Percentiles rank a stretch among this genome's conserved stretches.
phyloP scores from a whole-genome alignment of 345 rosid species.

The Citrus trifoliata region DNA sequence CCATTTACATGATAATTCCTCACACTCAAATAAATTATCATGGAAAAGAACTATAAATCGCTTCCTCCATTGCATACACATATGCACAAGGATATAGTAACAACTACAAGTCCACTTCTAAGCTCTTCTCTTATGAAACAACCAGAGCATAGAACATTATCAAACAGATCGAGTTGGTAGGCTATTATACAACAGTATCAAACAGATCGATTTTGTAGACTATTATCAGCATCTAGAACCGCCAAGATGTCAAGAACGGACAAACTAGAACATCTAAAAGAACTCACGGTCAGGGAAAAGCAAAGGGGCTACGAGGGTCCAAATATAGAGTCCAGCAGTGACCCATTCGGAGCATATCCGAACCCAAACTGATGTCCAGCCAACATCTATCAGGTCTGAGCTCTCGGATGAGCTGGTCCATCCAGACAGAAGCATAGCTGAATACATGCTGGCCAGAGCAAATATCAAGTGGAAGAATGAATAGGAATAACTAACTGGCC shows the following conservation, averaged over 20 bases:
- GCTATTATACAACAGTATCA: background rate
- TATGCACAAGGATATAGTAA: background rate
- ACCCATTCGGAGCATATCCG: constrained; percentile 88
- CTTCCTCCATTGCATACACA: background rate
- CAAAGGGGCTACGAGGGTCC: constrained; percentile 78
- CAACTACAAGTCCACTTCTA: background rate
- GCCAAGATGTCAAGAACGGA: background rate
- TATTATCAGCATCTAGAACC: background rate
- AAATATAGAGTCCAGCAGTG: constrained; percentile 64
- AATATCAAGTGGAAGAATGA: constrained; percentile 91
- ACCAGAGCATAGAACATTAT: background rate
- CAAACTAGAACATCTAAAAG: constrained; percentile 22
- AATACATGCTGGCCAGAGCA: constrained; percentile 95
- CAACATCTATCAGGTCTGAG: constrained; percentile 76
- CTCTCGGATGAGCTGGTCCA: constrained; percentile 84
- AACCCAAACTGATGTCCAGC: constrained; percentile 99
- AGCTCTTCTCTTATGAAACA: background rate
- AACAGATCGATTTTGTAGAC: background rate
- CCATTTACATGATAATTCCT: background rate
- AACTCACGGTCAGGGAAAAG: constrained; percentile 71
- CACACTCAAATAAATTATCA: too few species aligned
- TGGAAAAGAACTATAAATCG: too few species aligned
- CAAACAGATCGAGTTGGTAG: background rate
- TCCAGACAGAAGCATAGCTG: constrained; percentile 95
- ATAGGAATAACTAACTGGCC: constrained; percentile 81